Evolutionary conservation across 495 filamentous ascomycete genomes (phyloP).

Genomic region (Hypoxylon intermedium): DNA sequence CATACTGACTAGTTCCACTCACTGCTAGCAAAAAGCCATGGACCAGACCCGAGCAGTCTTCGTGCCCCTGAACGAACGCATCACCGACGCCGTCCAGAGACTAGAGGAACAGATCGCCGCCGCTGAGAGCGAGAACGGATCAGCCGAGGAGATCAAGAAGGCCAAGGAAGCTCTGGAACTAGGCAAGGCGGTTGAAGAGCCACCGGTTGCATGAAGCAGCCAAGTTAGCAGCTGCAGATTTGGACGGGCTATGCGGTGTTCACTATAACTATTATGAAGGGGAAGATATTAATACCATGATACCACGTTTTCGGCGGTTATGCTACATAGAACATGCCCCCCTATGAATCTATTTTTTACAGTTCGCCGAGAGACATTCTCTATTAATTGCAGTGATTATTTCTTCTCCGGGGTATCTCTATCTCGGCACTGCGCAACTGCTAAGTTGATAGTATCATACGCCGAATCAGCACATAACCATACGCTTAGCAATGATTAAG

Average conservation of each 20-base stretch:
- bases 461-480: too few species aligned
- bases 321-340: too few species aligned
- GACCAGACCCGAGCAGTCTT: constrained; percentile 86
- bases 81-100: constrained; percentile 69
- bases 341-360: too few species aligned
- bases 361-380: too few species aligned
- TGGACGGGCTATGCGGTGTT: constrained; percentile 7
- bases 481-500: too few species aligned
- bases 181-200: constrained; percentile 47
- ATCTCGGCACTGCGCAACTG: too few species aligned
- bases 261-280: constrained; percentile 13
- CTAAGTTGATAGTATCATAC: too few species aligned
- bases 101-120: constrained; percentile 66
- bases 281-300: constrained; percentile 31
- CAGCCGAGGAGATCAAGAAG: constrained; percentile 66
- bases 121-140: constrained; percentile 63
- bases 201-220: constrained; percentile 38
- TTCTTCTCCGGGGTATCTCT: too few species aligned
- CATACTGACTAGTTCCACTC: constrained; percentile 33
- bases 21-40: constrained; percentile 74
- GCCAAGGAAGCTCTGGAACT: constrained; percentile 60
- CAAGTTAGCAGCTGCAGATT: constrained; percentile 15
- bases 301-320: constrained; percentile 37
- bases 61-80: constrained; percentile 68
- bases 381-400: too few species aligned